Conservation (phyloP, 495 filamentous ascomycete species). For the Xylaria curta region DNA sequence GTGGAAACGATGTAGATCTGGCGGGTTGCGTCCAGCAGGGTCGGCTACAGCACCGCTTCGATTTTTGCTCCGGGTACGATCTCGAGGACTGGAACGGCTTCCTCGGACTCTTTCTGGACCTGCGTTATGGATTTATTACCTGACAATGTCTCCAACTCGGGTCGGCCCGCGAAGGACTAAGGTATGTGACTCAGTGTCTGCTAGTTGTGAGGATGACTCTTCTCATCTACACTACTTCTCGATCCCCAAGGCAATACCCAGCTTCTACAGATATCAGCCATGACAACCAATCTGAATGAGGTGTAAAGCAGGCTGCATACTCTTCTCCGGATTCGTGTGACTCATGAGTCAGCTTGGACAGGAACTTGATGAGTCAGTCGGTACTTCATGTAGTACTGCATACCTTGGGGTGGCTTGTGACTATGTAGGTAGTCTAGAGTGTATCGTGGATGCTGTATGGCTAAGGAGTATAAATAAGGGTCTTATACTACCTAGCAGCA, state of each 20-base stretch:
- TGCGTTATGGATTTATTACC: too few species aligned
- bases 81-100: too few species aligned
- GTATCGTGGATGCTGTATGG: not conserved
- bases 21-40: too few species aligned
- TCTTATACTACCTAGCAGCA: not conserved
- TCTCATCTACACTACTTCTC: not conserved
- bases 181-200: slow-evolving; percentile 5
- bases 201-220: not conserved
- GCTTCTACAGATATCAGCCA: not conserved
- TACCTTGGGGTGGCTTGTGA: not conserved
- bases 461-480: not conserved
- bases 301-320: not conserved
- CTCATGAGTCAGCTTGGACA: not conserved
- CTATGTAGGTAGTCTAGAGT: too few species aligned
- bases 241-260: not conserved
- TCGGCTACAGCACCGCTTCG: too few species aligned
- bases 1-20: too few species aligned
- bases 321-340: not conserved
- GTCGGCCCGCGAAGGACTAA: too few species aligned
- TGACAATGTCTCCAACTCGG: too few species aligned
- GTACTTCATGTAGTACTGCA: not conserved
- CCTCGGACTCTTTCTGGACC: too few species aligned
- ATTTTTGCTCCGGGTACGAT: too few species aligned
- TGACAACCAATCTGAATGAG: not conserved
- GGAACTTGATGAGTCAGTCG: not conserved